Conservation (phyloP, 495 filamentous ascomycete genomes). For the Lepraria neglecta region DNA sequence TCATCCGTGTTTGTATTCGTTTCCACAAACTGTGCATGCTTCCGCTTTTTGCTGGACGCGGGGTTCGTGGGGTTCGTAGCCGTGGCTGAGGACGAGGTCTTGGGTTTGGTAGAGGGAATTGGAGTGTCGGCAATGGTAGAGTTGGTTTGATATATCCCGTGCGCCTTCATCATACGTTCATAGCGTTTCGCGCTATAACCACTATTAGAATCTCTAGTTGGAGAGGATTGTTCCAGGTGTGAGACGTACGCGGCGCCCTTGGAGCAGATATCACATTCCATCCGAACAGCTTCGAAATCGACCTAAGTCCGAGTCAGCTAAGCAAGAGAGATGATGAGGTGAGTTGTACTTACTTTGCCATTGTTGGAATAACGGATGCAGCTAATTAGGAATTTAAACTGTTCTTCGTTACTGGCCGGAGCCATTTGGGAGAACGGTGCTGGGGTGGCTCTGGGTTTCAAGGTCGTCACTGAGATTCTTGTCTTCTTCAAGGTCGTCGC, state of each 20-base stretch:
- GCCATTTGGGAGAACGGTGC: constrained; percentile 39
- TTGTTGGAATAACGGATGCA: constrained; percentile 54
- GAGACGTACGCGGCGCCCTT: constrained; percentile 62
- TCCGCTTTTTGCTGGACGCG: constrained; percentile 36
- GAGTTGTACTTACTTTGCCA: constrained; percentile 46
- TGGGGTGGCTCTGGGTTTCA: too few relatives aligned
- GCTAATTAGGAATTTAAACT: constrained; percentile 57
- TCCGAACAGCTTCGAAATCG: constrained; percentile 56
- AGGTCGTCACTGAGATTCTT: background rate
- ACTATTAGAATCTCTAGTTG: background rate
- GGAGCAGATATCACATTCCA: constrained; percentile 54
- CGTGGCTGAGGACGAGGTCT: constrained; percentile 19
- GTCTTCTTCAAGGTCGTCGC: too few relatives aligned
- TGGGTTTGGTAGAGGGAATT: constrained; percentile 14
- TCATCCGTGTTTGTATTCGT: constrained; percentile 33
- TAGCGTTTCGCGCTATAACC: constrained; percentile 54
- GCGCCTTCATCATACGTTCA: constrained; percentile 55
- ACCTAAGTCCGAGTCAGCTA: constrained; percentile 40
- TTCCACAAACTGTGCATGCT: constrained; percentile 26
- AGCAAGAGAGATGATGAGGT: background rate
- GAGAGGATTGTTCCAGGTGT: constrained; percentile 12
- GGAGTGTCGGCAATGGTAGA: constrained; percentile 3
- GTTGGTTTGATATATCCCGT: constrained; percentile 38
- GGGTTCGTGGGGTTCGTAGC: constrained; percentile 16
- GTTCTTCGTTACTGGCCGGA: constrained; percentile 43